These are phyloP conservation scores for Tylopilus subfusipes DNA, from an alignment of 768 basidiomycete genomes.

Conservation along the genomic window DNA sequence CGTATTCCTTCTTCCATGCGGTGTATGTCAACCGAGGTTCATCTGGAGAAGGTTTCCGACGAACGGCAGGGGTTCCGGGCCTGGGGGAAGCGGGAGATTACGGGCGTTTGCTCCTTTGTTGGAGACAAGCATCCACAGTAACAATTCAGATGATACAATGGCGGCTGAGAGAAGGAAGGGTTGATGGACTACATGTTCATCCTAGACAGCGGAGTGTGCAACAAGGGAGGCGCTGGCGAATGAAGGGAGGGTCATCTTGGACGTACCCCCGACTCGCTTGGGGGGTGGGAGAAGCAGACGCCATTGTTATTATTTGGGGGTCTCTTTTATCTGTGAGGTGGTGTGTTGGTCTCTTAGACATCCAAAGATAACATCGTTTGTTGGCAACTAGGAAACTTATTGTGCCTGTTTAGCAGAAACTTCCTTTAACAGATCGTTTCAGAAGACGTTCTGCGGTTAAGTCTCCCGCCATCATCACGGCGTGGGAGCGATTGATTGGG, in stretches of 20 bases:
- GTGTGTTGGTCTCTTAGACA: too few species aligned
- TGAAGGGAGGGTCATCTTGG: background rate
- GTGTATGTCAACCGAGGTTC: constrained; percentile 35
- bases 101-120: background rate
- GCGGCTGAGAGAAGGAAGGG: background rate
- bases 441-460: too few species aligned
- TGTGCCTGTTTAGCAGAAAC: too few species aligned
- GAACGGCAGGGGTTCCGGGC: constrained; percentile 30
- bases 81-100: constrained; percentile 26
- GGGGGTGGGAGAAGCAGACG: background rate
- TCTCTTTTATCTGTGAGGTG: constrained; percentile 2
- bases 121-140: constrained; percentile 5
- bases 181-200: background rate
- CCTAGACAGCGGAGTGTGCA: background rate
- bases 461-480: too few species aligned
- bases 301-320: background rate
- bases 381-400: too few species aligned
- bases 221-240: constrained; percentile 2
- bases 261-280: background rate
- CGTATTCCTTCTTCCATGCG: constrained; percentile 33
- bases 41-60: constrained; percentile 28
- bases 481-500: too few species aligned
- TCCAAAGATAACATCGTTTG: too few species aligned
- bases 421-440: too few species aligned
- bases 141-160: background rate